Base-by-base conservation (phyloP, 345 rosid species). In the Isatis tinctoria region DNA sequence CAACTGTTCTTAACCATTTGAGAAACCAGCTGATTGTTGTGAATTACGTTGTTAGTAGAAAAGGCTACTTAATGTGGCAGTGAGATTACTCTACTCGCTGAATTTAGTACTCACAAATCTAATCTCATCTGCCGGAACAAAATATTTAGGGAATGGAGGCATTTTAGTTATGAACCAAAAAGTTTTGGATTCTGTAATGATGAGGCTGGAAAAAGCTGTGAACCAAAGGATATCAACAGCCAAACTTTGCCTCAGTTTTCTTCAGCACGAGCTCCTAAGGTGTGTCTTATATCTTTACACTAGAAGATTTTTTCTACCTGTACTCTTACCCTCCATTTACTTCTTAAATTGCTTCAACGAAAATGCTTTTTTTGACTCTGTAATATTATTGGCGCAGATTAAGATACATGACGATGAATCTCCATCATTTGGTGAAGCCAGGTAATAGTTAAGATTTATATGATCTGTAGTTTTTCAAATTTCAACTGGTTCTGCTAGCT, bases 161-260 rank as follows among this genome's bases (percentile, higher is more conserved):
- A 83, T 74, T 92, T 78, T 68, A 74, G 44, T 60, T 90, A 85
- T 53, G 78, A 80, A 54, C 82, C 89, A 16, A 83, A 80, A 79
- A 49, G 36, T 4, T 22, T 88, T 63, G 86, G 82, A 74, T 92
- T 95, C 83, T 78, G 79, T 72, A 36, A 70, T 24, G 87, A 70
- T 24, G 87, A 82, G 74, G 63, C 28, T 20, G 78, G 9, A 44
- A 43, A 56, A 62, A 26, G 54, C 60, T 36, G 65, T 60, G 79
- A 65, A 56, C 53, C 62, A 56, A 70, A 69, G 51, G 74, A 17
- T 48, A 64, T 81, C n/a, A 78, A 17, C 60, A 43, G n/a, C 54
- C 75, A 62, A 14, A 76, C 52, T 43, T 78, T 95, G 75, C 92
- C 93, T 51, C 98, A 87, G 22, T 90, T 95, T 83, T 95, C 99